These are phyloP conservation scores for Entomophthora muscae DNA, from an alignment of 371 early-diverging fungal genomes.

Conservation along the genomic window DNA sequence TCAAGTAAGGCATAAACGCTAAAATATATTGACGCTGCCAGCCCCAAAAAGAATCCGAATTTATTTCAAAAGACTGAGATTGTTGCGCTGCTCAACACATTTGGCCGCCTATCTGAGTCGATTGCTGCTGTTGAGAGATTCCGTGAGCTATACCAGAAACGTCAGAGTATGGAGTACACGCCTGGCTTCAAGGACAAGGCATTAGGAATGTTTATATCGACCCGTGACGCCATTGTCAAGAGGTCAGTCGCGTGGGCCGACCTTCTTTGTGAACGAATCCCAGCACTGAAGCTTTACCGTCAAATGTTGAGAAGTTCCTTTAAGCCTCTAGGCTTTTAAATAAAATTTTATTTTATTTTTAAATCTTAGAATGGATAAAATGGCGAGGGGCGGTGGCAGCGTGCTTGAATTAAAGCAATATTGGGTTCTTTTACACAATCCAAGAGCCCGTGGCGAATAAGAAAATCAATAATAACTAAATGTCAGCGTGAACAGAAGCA, in stretches of 20 bases:
- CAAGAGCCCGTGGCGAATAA: constrained; percentile 56
- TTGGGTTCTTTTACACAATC: constrained; percentile 66
- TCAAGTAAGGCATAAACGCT: no score
- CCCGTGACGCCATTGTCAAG: not conserved
- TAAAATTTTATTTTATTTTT: not conserved
- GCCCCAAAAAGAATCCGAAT: constrained; percentile 24
- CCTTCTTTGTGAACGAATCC: not conserved
- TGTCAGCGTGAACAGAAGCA: not conserved
- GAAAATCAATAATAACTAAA: constrained; percentile 60
- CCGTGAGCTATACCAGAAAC: constrained; percentile 34
- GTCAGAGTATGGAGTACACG: not conserved
- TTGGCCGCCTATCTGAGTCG: constrained; percentile 69
- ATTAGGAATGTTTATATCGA: not conserved
- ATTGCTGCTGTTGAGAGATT: constrained; percentile 47
- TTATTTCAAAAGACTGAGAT: constrained; percentile 67
- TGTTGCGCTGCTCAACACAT: constrained; percentile 82
- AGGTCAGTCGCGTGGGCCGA: not conserved
- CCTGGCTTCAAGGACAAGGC: not conserved
- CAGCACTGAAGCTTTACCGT: not conserved
- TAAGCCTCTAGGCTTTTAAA: not conserved
- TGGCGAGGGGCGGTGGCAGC: constrained; percentile 27
- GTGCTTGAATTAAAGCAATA: constrained; percentile 39
- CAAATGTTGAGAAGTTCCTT: not conserved
- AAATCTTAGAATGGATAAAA: not conserved
- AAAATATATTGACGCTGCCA: no score